Conservation (phyloP, 768 basidiomycete genomes). For the Podaxis sp. region DNA sequence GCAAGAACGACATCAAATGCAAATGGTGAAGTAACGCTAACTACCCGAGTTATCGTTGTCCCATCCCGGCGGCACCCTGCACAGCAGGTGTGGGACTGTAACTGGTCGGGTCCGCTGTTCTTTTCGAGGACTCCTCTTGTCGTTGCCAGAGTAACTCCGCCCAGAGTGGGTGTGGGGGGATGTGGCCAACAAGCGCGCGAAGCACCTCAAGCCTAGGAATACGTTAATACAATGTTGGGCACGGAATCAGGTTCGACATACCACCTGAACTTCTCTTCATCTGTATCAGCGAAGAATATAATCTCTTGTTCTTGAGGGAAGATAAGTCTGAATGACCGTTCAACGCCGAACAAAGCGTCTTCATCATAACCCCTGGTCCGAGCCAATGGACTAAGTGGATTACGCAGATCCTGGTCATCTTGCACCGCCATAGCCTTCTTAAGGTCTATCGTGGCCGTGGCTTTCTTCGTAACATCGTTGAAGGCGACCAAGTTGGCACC, state of each 20-base stretch:
- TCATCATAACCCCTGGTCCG: slow-evolving; percentile 44
- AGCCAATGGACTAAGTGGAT: slow-evolving; percentile 42
- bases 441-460: slow-evolving; percentile 87
- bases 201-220: slow-evolving; percentile 78
- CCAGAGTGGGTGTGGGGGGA: slow-evolving; percentile 93
- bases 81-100: not conserved
- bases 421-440: slow-evolving; percentile 78
- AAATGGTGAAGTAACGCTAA: not conserved
- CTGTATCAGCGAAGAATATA: slow-evolving; percentile 87
- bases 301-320: slow-evolving; percentile 82
- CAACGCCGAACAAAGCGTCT: slow-evolving; percentile 66
- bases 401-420: slow-evolving; percentile 66
- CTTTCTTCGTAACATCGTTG: slow-evolving; percentile 90
- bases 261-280: slow-evolving; percentile 88
- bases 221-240: slow-evolving; percentile 5
- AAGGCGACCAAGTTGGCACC: slow-evolving; percentile 87
- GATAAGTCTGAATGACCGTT: slow-evolving; percentile 81
- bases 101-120: slow-evolving; percentile 3
- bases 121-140: slow-evolving; percentile 52
- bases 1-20: not conserved
- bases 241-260: slow-evolving; percentile 34
- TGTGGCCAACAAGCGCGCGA: slow-evolving; percentile 80
- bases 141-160: slow-evolving; percentile 88
- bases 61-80: not conserved
- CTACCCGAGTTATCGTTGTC: not conserved